Evolutionary conservation across 306 rosid genomes (phyloP).

Genomic region (Vigna trinervia): DNA sequence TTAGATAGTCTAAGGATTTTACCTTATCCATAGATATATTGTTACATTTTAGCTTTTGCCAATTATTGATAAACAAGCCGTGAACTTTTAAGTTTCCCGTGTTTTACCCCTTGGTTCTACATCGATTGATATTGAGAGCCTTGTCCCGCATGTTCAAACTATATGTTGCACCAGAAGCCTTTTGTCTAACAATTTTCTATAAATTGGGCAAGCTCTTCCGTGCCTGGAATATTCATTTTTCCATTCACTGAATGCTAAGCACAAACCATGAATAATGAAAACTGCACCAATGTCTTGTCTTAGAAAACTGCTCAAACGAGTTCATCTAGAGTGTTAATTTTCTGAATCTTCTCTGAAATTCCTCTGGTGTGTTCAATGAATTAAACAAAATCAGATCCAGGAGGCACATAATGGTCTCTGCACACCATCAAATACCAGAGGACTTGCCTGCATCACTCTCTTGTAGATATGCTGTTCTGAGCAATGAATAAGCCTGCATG

Average conservation of each 20-base stretch:
- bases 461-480: not conserved
- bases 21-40: not conserved
- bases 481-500: constrained; percentile 24
- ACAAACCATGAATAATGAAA: not conserved
- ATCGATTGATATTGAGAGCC: constrained; percentile 20
- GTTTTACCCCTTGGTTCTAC: constrained; percentile 21
- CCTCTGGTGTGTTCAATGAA: not conserved
- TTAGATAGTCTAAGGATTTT: constrained; percentile 24
- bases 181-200: constrained; percentile 6
- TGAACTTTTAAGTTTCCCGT: constrained; percentile 2
- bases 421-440: not conserved
- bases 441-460: not conserved
- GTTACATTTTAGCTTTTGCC: constrained; percentile 29
- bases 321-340: constrained; percentile 23
- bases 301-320: constrained; percentile 28
- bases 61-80: constrained; percentile 11
- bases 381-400: not conserved
- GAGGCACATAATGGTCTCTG: not conserved
- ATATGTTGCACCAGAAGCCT: constrained; percentile 3
- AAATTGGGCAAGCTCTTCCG: constrained; percentile 19
- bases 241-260: constrained; percentile 4
- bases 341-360: not conserved
- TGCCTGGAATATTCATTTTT: not conserved
- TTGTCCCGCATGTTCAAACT: constrained; percentile 14
- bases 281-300: not conserved